Evolutionary conservation across 176 grass and related monocot species (phyloP), one percentile per base, ranked within the genome.

Genomic region (Oryza rufipogon): DNA sequence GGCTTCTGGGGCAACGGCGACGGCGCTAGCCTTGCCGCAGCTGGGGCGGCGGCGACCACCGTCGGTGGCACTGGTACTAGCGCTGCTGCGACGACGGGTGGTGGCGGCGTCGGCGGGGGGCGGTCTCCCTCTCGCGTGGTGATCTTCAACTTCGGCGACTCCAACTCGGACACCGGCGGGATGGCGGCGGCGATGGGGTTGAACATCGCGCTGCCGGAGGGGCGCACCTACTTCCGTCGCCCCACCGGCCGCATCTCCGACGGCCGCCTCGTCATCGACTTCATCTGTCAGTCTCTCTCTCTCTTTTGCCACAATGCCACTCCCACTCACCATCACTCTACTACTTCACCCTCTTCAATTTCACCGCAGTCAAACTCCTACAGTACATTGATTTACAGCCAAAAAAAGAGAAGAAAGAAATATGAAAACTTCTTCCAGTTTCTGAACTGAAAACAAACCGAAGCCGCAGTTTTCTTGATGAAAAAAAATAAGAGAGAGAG

Each of bases 121-220:
- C 7, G 56, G 33, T 10, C 80, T 9, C 9, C 41, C 8, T 10
- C 80, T 9, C 9, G 32, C 8, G 89, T 91, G 4, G 68, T 94
- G n/a, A 87, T 97, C 65, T 93, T 97, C 81, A 97, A 95, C 83
- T 95, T 97, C 36, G 90, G 95, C 0, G 95, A 97, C 82, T 98
- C 95, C 67, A 98, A 98, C 84, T 98, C 95, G 19, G 95, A 98
- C 82, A 98, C 95, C 23, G 95, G 95, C 0, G 91, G 89, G 70
- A 85, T 91, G 85, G 80, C 91, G 19, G 92, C 92, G 0, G 90
- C 80, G 3, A 47, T 80, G 19, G 92, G 95, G n/a, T 64, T 84
- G 63, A 52, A 71, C 58, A 20, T 95, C 10, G 74, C 66, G n/a
- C 87, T 86, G 7, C 89, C 87, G 0, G 83, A 91, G 73, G 92